phyloP scores from a whole-genome alignment of 192 early-diverging fungal genomes.

The Podila horticola region DNA sequence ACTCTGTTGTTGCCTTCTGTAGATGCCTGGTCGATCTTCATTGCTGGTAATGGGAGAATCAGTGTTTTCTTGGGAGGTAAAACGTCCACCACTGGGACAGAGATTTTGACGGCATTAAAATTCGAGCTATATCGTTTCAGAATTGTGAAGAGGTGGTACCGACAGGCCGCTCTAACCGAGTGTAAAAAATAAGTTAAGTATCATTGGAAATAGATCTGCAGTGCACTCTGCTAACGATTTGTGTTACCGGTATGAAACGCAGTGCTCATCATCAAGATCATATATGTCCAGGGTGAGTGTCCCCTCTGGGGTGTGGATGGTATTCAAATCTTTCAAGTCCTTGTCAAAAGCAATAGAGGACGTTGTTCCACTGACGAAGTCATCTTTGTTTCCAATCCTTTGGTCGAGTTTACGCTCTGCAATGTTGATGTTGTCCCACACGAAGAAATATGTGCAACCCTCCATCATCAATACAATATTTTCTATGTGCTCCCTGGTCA shows the following conservation, averaged over 20 bases:
- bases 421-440: background rate
- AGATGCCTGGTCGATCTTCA: background rate
- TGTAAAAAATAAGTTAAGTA: no score
- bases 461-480: background rate
- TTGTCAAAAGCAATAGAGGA: background rate
- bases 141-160: no score
- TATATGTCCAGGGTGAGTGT: no score
- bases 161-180: no score
- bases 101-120: background rate
- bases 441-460: background rate
- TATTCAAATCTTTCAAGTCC: background rate
- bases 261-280: no score
- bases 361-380: background rate
- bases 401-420: background rate
- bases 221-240: no score
- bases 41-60: background rate
- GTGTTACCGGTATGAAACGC: no score
- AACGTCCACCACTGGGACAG: background rate
- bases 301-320: background rate
- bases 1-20: background rate
- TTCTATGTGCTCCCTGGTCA: background rate
- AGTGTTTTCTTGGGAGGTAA: background rate
- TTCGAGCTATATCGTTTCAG: background rate
- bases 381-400: background rate
- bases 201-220: no score